Evolutionary conservation across 371 early-diverging fungal genomes (phyloP).

Genomic region (Syncephalis fuscata): DNA sequence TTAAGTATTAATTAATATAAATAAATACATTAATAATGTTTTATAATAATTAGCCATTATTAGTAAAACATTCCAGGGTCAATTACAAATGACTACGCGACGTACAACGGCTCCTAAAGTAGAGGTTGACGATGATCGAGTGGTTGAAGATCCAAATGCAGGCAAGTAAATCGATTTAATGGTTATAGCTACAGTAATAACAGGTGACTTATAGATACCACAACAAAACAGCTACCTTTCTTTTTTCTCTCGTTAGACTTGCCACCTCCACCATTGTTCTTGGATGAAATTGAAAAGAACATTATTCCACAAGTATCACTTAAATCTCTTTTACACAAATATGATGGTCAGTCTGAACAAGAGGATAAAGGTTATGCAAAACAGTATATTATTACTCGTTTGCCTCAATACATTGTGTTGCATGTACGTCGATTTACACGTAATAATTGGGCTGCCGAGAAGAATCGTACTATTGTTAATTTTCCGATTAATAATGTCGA

Average conservation of each 20-base stretch:
- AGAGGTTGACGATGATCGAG: conserved; percentile 13
- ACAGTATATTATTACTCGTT: conserved; percentile 47
- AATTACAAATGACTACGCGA: too few relatives aligned
- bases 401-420: conserved; percentile 81
- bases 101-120: too few relatives aligned
- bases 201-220: conserved; percentile 20
- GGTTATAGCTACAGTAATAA: neutral
- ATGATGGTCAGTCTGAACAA: conserved; percentile 12
- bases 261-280: conserved; percentile 86
- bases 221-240: conserved; percentile 42
- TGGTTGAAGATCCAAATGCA: conserved; percentile 21
- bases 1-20: too few relatives aligned
- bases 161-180: conserved; percentile 9
- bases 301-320: conserved; percentile 75
- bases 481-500: conserved; percentile 78
- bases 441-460: conserved; percentile 74
- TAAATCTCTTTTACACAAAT: neutral
- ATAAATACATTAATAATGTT: too few relatives aligned
- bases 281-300: conserved; percentile 71
- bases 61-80: conserved; percentile 68
- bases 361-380: conserved; percentile 44
- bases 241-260: conserved; percentile 78
- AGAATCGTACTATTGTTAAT: conserved; percentile 96
- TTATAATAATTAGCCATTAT: conserved; percentile 34
- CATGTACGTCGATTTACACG: conserved; percentile 85